Evolutionary conservation across 352 stramenopile species (phyloP).

Genomic region (Elongisporangium undulatum): DNA sequence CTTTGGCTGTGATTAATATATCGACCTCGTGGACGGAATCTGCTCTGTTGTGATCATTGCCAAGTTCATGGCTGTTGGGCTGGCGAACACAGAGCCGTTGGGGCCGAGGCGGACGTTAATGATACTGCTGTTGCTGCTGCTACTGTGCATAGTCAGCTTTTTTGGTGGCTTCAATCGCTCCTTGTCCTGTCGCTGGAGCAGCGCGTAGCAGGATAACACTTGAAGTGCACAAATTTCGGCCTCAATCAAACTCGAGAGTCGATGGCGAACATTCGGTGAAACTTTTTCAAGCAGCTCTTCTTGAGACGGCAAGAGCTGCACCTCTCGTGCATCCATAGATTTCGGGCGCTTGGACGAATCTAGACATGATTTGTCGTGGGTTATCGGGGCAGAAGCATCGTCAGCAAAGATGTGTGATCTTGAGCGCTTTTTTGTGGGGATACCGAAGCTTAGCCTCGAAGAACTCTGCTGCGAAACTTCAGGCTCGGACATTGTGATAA

Average conservation of each 20-base stretch:
- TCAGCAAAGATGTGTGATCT: background rate
- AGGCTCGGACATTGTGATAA: background rate
- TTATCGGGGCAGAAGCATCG: background rate
- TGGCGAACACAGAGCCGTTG: conserved; percentile 1
- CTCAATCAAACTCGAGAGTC: conserved; percentile 71
- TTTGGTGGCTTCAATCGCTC: conserved; percentile 17
- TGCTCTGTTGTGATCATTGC: conserved; percentile 57
- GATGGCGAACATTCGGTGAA: conserved; percentile 61
- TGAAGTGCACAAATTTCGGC: conserved; percentile 75
- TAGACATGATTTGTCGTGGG: background rate
- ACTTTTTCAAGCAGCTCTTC: conserved; percentile 74
- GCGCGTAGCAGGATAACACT: conserved; percentile 71
- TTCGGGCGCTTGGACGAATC: background rate
- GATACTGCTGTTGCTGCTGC: conserved; percentile 6
- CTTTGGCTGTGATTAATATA: conserved; percentile 33
- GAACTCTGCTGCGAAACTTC: background rate
- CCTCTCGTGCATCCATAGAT: conserved; percentile 13
- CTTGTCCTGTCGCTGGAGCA: conserved; percentile 47
- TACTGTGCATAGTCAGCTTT: conserved; percentile 10
- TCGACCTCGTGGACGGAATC: conserved; percentile 42
- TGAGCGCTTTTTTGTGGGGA: background rate
- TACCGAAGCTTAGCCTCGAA: background rate
- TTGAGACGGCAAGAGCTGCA: conserved; percentile 51
- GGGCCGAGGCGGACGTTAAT: background rate
- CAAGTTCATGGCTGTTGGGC: conserved; percentile 19